Base-by-base conservation (phyloP, 2,329 filamentous ascomycete genomes). In the Alternaria hordeiaustralica region DNA sequence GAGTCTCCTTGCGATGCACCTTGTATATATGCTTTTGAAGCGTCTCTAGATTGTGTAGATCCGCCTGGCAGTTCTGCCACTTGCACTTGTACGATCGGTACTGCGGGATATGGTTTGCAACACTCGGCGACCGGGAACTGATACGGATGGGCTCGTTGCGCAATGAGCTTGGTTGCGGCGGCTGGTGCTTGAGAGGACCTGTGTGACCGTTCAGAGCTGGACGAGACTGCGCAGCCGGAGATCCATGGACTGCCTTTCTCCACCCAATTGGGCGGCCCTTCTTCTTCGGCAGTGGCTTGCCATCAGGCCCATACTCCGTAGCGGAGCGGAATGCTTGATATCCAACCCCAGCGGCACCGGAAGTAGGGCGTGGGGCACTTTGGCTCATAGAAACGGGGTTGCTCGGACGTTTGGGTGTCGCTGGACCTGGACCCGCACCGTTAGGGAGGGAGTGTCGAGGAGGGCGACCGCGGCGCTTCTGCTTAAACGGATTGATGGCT, bases 11-110 rank as follows among this genome's bases (percentile, higher is more conserved):
- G 21, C 80, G 77, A 69, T 91, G 89, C 5, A 86, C 75, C 69
- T 88, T 89, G 55, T 82, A 73, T 6, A 89, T 76, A 73, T 91
- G 89, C 61, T 86, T 87, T 64, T 84, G 84, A 6, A 91, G 78
- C 0, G 85, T 87, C 9, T 85, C 84, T 13, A 90, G 75, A 67
- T 90, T 90, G 75, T 91, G 89, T 6, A 91, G 78, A 66, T 89
- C 83, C 0, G 86, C 84, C 4, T 77, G 75, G 72, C 89, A 91
- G 2, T 79, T 76, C 55, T 83, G 77, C 89, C 88, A 91, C 45
- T 80, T 75, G 75, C 89, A 91, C 58, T 82, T 81, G 72, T 84
- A 91, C 6, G 86, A 82, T 54, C 81, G 79, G 61, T 81, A 83
- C 28, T 74, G 71, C 0, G 76, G 75, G 43, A 76, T 66, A n/a